phyloP scores from a whole-genome alignment of 176 grass and related monocot genomes.

The Secale cereale region DNA sequence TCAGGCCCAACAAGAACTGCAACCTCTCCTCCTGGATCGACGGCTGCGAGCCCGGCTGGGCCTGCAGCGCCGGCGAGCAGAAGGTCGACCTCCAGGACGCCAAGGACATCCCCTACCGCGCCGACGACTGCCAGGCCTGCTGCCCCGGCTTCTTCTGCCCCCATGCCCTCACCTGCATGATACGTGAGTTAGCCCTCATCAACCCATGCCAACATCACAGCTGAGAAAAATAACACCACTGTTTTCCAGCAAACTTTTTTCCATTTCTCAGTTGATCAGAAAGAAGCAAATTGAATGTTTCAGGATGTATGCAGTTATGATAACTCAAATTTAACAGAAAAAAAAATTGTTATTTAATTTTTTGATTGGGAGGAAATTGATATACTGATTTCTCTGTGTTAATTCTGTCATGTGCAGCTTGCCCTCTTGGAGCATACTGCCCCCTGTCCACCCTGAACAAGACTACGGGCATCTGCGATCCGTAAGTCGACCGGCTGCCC shows the following conservation, averaged over 20 bases:
- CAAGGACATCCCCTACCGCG: constrained; percentile 52
- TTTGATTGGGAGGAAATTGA: no score
- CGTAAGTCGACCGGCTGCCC: constrained; percentile 57
- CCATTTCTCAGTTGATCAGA: background rate
- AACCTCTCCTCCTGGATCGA: constrained; percentile 79
- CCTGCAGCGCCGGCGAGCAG: constrained; percentile 48
- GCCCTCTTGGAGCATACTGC: constrained; percentile 91
- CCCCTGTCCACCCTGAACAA: constrained; percentile 61
- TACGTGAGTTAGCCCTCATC: constrained; percentile 43
- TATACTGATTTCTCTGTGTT: background rate
- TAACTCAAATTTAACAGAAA: background rate
- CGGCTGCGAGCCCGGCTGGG: constrained; percentile 95
- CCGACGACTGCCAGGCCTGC: constrained; percentile 58
- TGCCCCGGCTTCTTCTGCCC: constrained; percentile 94
- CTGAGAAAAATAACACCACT: background rate
- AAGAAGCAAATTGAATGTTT: background rate
- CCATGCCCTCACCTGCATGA: constrained; percentile 97
- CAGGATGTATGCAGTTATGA: background rate
- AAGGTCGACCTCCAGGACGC: constrained; percentile 66
- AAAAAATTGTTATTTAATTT: background rate
- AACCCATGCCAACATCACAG: background rate
- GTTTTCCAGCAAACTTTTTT: background rate
- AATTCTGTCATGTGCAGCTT: constrained; percentile 47
- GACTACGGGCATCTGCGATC: constrained; percentile 80
- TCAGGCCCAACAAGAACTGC: constrained; percentile 88